These are phyloP conservation scores for Capsicum pubescens DNA, from an alignment of 257 asterid genomes.

Conservation along the genomic window DNA sequence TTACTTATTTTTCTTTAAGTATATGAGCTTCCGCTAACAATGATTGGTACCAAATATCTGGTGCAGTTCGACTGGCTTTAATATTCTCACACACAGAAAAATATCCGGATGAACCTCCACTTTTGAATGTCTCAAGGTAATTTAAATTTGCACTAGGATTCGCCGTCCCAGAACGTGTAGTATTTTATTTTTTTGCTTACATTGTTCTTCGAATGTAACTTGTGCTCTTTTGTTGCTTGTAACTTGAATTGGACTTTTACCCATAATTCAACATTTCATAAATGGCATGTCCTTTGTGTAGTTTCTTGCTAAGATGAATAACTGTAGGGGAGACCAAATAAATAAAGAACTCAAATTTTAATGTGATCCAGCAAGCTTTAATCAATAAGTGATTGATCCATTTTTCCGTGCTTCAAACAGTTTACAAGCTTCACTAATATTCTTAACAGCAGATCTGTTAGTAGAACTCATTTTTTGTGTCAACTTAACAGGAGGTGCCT, in stretches of 20 bases:
- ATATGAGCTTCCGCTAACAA: slow-evolving; percentile 30
- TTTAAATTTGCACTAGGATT: neutral
- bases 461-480: neutral
- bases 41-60: slow-evolving; percentile 31
- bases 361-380: neutral
- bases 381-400: neutral
- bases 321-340: neutral
- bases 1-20: slow-evolving; percentile 24
- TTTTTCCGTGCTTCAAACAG: neutral
- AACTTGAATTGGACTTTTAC: neutral
- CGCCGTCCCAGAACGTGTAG: neutral
- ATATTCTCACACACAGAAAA: slow-evolving; percentile 89
- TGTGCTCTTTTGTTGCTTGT: neutral
- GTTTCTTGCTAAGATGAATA: slow-evolving; percentile 5
- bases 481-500: neutral
- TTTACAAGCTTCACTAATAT: neutral
- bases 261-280: neutral
- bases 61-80: slow-evolving; percentile 75
- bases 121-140: slow-evolving; percentile 71
- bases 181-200: neutral
- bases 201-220: neutral
- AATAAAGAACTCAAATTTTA: neutral
- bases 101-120: slow-evolving; percentile 96
- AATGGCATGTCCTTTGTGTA: neutral
- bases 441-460: neutral